Conservation (phyloP, 257 asterid genomes). For the Rhazya stricta region DNA sequence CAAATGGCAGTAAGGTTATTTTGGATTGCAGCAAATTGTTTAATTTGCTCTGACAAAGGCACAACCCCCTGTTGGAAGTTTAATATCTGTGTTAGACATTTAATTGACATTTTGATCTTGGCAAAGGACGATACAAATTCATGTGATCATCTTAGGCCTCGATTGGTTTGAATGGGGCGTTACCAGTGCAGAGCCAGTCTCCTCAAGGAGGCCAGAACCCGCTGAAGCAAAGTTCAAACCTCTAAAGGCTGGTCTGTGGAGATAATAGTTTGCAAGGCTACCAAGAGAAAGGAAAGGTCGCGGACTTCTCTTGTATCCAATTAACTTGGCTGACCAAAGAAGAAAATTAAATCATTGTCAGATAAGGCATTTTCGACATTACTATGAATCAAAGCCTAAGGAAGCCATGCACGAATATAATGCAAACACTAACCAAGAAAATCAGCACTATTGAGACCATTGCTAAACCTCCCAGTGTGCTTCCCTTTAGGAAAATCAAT, state of each 20-base stretch:
- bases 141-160: too few species aligned
- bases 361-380: not conserved
- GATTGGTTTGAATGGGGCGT: too few species aligned
- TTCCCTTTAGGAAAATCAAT: constrained; percentile 52
- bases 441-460: constrained; percentile 69
- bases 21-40: constrained; percentile 37
- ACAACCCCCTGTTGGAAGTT: constrained; percentile 39
- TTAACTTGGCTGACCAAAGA: constrained; percentile 44
- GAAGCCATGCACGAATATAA: not conserved
- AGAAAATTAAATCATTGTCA: not conserved
- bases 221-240: constrained; percentile 76
- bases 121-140: too few species aligned
- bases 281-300: constrained; percentile 49
- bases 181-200: constrained; percentile 47
- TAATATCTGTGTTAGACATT: not conserved
- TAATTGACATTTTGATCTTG: too few species aligned
- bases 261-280: constrained; percentile 27
- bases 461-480: constrained; percentile 81
- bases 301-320: constrained; percentile 67
- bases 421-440: constrained; percentile 32
- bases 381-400: too few species aligned
- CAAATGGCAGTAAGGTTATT: constrained; percentile 30
- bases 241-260: constrained; percentile 30
- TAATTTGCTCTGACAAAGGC: constrained; percentile 56
- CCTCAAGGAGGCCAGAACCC: constrained; percentile 70